Base-by-base conservation (phyloP, 1,284 basidiomycete species). In the Pseudozyma thailandica region DNA sequence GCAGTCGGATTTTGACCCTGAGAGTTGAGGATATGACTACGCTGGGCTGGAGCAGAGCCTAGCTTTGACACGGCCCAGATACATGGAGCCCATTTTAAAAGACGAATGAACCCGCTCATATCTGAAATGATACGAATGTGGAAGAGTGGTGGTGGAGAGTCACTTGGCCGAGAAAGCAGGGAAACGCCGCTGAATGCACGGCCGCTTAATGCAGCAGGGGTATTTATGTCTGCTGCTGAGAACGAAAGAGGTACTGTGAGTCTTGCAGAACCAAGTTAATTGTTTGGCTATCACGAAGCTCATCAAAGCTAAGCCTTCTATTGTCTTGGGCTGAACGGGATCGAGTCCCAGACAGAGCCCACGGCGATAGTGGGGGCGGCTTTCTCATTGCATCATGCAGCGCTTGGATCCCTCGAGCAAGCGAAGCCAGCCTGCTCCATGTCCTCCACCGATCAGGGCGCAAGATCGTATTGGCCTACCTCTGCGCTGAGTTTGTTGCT, bases 101-200 rank as follows among this genome's bases (percentile, higher is more conserved):
- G 48, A 35, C 65, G 54, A 16, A 44, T 39, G n/a, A 59, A 31
- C 4, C 47, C 52, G 49, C 58, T 58, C 65, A 69, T 69, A n/a
- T 25, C 27, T 18, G 6, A 12, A 13, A 25, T 35, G 26, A 26
- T 15, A 12, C 21, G 33, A 26, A 23, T 38, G 25, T 25, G 39
- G 39, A 18, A 21, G 18, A 35, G 47, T 23, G 26, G 35, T 20
- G 42, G 27, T 43, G 13, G 23, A 20, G 43, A 16, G 30, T 10
- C 10, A 15, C n/a, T n/a, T n/a, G n/a, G n/a, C n/a, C n/a, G n/a
- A 16, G 44, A 33, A 27, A 46, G 30, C 21, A 28, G 15, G 27
- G 7, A 7, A 30, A 21, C 15, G 31, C 16, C 2, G 44, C 18
- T 12, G 30, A 31, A 31, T 7, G 30, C 8, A 15, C 7, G 15